phyloP scores from a whole-genome alignment of 371 early-diverging fungal species.

The Lichtheimia ornata region DNA sequence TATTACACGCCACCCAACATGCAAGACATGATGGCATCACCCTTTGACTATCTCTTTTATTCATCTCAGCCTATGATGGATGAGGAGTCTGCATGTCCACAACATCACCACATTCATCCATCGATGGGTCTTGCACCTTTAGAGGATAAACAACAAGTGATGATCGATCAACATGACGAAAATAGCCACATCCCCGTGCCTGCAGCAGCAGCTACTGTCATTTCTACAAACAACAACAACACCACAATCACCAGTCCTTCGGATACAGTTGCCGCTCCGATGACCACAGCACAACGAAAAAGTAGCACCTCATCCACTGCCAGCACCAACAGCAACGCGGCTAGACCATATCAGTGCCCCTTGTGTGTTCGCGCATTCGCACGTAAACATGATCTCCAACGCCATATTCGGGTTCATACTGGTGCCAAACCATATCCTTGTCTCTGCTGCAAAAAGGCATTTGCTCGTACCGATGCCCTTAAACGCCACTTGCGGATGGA shows the following conservation, averaged over 20 bases:
- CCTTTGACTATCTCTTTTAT: neutral
- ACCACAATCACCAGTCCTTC: neutral
- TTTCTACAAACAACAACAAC: neutral
- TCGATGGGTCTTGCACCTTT: neutral
- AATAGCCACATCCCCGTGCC: neutral
- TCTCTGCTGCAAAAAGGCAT: slow-evolving; percentile 60
- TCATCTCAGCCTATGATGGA: neutral
- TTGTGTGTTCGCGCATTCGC: slow-evolving; percentile 42
- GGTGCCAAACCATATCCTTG: slow-evolving; percentile 67
- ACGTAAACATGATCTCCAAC: slow-evolving; percentile 69
- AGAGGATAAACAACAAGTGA: neutral
- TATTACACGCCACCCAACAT: slow-evolving; percentile 3
- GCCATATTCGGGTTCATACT: slow-evolving; percentile 70
- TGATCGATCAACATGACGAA: neutral
- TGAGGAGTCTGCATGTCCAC: neutral
- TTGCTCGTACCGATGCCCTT: slow-evolving; percentile 72
- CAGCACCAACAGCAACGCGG: neutral
- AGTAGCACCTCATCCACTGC: neutral
- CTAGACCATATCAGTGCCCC: slow-evolving; percentile 18
- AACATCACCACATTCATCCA: neutral
- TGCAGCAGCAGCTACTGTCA: slow-evolving; percentile 1
- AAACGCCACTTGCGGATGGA: slow-evolving; percentile 66
- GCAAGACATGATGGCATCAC: neutral
- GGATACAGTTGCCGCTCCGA: neutral
- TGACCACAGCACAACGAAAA: neutral